A percentile compares a stretch with the other conserved stretches of the same genome.
phyloP scores from a whole-genome alignment of 2,329 filamentous ascomycete genomes.

The Colletotrichum euphorbiae region DNA sequence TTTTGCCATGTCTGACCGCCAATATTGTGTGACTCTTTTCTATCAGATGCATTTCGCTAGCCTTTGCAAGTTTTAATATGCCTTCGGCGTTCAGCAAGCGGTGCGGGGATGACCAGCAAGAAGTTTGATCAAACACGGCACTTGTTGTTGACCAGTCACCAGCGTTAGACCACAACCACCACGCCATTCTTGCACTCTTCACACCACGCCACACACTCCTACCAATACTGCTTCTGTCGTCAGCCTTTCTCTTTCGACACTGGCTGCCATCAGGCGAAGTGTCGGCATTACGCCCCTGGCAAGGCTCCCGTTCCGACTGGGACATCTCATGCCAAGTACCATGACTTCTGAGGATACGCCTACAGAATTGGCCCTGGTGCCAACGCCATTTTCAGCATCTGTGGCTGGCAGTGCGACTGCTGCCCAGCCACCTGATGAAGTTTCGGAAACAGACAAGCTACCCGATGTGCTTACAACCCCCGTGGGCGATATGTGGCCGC shows the following conservation, averaged over 20 bases:
- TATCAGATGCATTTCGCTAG: slow-evolving; percentile 13
- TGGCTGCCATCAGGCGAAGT: slow-evolving; percentile 29
- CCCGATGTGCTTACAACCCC: slow-evolving; percentile 48
- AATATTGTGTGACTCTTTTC: slow-evolving; percentile 28
- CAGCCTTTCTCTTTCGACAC: slow-evolving; percentile 4
- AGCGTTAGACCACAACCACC: background rate
- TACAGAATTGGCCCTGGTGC: background rate
- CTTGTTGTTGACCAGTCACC: background rate
- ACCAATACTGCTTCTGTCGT: background rate
- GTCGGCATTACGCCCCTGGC: slow-evolving; percentile 23
- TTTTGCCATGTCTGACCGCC: slow-evolving; percentile 35
- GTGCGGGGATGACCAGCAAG: slow-evolving; percentile 1
- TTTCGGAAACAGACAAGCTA: slow-evolving; percentile 11
- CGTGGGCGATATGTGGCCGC: slow-evolving; percentile 58
- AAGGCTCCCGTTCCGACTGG: slow-evolving; percentile 26
- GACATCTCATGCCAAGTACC: slow-evolving; percentile 1
- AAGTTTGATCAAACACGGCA: slow-evolving; percentile 1
- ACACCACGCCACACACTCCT: background rate
- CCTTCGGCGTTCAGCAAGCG: background rate
- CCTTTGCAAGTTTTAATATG: background rate
- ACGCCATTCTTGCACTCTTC: background rate
- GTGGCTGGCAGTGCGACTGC: background rate
- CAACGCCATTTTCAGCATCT: background rate
- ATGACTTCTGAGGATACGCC: slow-evolving; percentile 20
- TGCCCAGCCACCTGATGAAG: slow-evolving; percentile 2